Percentiles rank a stretch among this genome's conserved stretches.
These are phyloP conservation scores for Tetracladium marchalianum DNA, from an alignment of 495 filamentous ascomycete species.

Conservation along the genomic window DNA sequence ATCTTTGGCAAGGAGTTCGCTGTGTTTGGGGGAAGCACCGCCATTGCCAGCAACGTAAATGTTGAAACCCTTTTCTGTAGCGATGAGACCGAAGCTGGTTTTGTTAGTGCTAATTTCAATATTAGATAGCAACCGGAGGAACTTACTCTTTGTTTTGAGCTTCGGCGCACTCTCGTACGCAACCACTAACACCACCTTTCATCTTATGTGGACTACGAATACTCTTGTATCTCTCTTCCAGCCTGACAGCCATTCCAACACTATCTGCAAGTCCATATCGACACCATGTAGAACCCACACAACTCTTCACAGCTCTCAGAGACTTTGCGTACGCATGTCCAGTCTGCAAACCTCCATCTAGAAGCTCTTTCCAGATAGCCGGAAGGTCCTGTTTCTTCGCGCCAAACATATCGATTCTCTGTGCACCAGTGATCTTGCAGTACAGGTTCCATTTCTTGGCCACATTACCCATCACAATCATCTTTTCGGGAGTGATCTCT, in stretches of 20 bases:
- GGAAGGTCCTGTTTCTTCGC: constrained; percentile 86
- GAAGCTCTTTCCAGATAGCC: constrained; percentile 77
- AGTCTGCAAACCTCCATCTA: constrained; percentile 89
- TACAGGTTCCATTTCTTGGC: constrained; percentile 86
- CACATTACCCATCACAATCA: constrained; percentile 80
- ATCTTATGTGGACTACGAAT: constrained; percentile 87
- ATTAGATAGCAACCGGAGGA: not conserved
- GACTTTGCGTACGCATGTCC: constrained; percentile 94
- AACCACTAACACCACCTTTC: constrained; percentile 87
- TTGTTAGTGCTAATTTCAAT: constrained; percentile 3
- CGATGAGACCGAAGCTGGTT: constrained; percentile 77
- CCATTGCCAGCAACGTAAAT: constrained; percentile 92
- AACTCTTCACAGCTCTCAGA: constrained; percentile 86
- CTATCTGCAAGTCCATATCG: constrained; percentile 88
- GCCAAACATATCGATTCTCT: constrained; percentile 94
- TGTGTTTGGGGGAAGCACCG: constrained; percentile 77
- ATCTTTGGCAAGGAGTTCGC: constrained; percentile 84
- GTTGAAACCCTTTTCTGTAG: constrained; percentile 92
- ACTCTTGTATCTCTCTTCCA: constrained; percentile 94
- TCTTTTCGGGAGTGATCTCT: constrained; percentile 85
- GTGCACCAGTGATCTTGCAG: constrained; percentile 91
- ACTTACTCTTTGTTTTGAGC: constrained; percentile 89
- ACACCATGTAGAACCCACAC: constrained; percentile 93
- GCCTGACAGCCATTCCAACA: constrained; percentile 89
- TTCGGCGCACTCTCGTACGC: constrained; percentile 89